Conservation (phyloP, 148 eudicot species). For the Diospyros kaki region DNA sequence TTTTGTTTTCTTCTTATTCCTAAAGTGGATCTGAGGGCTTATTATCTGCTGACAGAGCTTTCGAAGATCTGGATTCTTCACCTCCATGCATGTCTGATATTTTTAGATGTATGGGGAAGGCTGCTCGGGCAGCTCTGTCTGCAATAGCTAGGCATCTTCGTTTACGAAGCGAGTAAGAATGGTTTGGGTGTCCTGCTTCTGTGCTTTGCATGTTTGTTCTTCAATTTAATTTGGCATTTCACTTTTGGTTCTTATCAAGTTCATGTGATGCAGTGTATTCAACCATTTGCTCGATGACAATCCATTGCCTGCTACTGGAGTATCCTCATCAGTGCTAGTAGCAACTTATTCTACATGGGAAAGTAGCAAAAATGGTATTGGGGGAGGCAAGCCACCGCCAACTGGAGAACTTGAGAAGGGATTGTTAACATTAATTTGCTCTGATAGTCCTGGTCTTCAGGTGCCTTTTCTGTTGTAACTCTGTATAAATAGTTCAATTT, state of each 20-base stretch:
- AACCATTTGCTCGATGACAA: constrained; percentile 81
- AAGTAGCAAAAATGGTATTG: constrained; percentile 57
- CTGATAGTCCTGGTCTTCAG: constrained; percentile 87
- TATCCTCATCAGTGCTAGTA: constrained; percentile 82
- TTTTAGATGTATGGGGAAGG: constrained; percentile 83
- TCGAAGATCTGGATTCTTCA: constrained; percentile 78
- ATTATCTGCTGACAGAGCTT: constrained; percentile 45
- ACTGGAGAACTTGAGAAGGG: constrained; percentile 79
- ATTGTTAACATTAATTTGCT: constrained; percentile 58
- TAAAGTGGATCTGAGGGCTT: neutral
- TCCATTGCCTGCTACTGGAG: constrained; percentile 69
- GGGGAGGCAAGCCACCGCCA: constrained; percentile 50
- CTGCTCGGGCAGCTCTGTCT: constrained; percentile 75
- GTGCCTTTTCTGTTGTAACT: constrained; percentile 22
- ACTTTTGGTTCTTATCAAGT: constrained; percentile 5
- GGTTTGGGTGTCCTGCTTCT: constrained; percentile 8
- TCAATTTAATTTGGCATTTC: neutral
- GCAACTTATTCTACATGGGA: constrained; percentile 56
- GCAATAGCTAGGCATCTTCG: constrained; percentile 88
- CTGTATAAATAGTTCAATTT: neutral
- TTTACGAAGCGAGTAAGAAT: constrained; percentile 79
- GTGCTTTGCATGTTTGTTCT: neutral
- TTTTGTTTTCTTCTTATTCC: neutral
- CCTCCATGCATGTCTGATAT: constrained; percentile 88
- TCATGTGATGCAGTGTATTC: constrained; percentile 53